Base-by-base conservation (phyloP, 352 stramenopile species). In the Phytophthora multivora region DNA sequence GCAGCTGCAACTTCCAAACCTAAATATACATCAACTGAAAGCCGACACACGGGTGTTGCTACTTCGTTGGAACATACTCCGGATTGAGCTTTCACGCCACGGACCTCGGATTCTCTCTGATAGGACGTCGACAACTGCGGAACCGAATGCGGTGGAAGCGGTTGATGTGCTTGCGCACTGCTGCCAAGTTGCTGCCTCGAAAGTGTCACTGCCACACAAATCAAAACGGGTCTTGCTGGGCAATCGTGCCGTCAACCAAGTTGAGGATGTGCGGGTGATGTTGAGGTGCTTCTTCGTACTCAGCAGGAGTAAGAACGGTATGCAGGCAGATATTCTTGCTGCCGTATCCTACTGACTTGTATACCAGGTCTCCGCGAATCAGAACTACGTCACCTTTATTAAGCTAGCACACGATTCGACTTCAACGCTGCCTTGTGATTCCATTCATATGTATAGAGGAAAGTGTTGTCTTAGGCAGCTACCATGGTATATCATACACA, bases 361-460 rank as follows among this genome's bases (percentile, higher is more conserved):
- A 36, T 6, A 48, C 15, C 6, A 58, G 23, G 26, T 58, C 51
- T 28, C 51, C 51, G 25, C 51, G 13, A 38, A 41, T 42, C 5
- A 58, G 11, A 10, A 58, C 6, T 2, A 58, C 21, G 25, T 58
- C 51, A n/a, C 51, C 51, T 19, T 39, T 47, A 36, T 30, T 28
- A n/a, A 49, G 26, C 39, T 25, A 48, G 11, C 4, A 40, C 5
- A 4, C 16, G 33, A 39, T 47, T 39, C 5, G 50, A 58, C 2
- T 18, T n/a, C 5, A 49, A 9, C 13, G 50, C 23, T 11, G 39
- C 26, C 9, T 49, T 25, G n/a, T 48, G 21, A 15, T 58, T 58
- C 36, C 50, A 58, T 4, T 36, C 38, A 28, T 16, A 58, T 3
- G 15, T 16, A 9, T 48, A 58, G 11, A 49, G 8, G n/a, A 26